Evolutionary conservation across 164 flowering plant species (phyloP).

Genomic region (Umbellularia californica): DNA sequence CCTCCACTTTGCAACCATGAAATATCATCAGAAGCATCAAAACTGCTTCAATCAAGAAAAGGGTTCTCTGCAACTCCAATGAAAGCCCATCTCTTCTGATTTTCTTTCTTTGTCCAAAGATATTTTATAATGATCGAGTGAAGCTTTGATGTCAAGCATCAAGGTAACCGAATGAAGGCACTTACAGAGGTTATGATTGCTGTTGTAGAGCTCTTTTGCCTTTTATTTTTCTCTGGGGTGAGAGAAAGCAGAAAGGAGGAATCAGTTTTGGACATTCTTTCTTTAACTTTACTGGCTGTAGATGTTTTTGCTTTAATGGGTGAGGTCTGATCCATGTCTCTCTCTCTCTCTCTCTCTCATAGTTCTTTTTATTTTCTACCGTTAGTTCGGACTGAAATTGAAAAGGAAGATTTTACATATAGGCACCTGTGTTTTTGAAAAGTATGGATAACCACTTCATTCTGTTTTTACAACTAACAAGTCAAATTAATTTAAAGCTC

Average conservation of each 20-base stretch:
- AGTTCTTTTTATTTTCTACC: slow-evolving; percentile 1
- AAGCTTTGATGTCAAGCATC: slow-evolving; percentile 58
- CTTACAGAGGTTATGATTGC: slow-evolving; percentile 29
- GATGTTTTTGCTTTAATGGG: slow-evolving; percentile 21
- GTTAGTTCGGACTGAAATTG: neutral
- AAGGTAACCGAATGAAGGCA: slow-evolving; percentile 41
- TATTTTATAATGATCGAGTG: slow-evolving; percentile 34
- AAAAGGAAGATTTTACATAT: too few relatives aligned
- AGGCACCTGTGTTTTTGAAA: too few relatives aligned
- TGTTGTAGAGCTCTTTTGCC: slow-evolving; percentile 7
- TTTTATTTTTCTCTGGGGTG: neutral
- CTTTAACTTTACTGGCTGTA: slow-evolving; percentile 24
- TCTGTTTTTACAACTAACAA: too few relatives aligned
- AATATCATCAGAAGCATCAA: neutral
- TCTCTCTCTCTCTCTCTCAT: slow-evolving; percentile 3
- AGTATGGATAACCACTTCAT: too few relatives aligned
- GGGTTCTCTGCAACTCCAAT: slow-evolving; percentile 3
- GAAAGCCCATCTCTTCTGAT: slow-evolving; percentile 16
- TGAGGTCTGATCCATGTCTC: slow-evolving; percentile 9
- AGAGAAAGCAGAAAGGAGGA: slow-evolving; percentile 2
- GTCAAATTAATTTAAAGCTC: too few relatives aligned
- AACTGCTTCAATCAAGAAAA: slow-evolving; percentile 13
- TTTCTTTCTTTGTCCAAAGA: slow-evolving; percentile 16
- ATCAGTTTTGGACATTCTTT: slow-evolving; percentile 1
- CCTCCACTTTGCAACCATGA: slow-evolving; percentile 1